Evolutionary conservation across 331 rosid genomes (phyloP).

Genomic region (Prunus yedoensis): DNA sequence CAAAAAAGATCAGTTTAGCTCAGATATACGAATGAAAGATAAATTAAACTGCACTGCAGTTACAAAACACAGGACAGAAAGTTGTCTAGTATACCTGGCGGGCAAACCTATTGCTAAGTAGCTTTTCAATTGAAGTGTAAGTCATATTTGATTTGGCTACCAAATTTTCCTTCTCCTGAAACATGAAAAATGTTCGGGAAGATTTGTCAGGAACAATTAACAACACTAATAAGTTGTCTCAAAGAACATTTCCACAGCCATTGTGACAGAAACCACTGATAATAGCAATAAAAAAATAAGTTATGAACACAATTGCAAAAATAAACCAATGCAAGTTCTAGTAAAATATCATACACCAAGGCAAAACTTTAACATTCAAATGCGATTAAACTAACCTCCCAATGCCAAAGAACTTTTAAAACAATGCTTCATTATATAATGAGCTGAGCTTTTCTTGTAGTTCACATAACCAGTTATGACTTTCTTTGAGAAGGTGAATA

Average conservation of each 20-base stretch:
- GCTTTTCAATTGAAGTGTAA: conserved; percentile 56
- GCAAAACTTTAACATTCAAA: background rate
- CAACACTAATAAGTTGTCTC: background rate
- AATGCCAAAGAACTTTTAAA: background rate
- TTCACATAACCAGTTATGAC: background rate
- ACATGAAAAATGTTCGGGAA: background rate
- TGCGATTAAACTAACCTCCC: background rate
- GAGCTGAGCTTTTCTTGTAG: conserved; percentile 1
- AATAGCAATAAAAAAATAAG: background rate
- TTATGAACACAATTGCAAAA: background rate
- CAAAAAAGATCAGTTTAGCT: conserved; percentile 22
- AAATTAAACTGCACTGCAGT: background rate
- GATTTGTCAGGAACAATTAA: background rate
- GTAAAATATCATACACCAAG: background rate
- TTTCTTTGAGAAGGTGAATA: background rate
- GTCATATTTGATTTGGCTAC: conserved; percentile 34
- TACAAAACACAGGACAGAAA: conserved; percentile 4
- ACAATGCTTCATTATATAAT: background rate
- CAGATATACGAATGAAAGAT: conserved; percentile 9
- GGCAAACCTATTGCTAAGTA: conserved; percentile 75
- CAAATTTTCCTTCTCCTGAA: conserved; percentile 56
- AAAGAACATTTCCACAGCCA: background rate
- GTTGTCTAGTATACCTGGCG: conserved; percentile 53
- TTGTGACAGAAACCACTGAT: background rate
- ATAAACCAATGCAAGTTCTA: background rate